Conservation (phyloP, 129 eudicot genomes). For the Tanacetum coccineum region DNA sequence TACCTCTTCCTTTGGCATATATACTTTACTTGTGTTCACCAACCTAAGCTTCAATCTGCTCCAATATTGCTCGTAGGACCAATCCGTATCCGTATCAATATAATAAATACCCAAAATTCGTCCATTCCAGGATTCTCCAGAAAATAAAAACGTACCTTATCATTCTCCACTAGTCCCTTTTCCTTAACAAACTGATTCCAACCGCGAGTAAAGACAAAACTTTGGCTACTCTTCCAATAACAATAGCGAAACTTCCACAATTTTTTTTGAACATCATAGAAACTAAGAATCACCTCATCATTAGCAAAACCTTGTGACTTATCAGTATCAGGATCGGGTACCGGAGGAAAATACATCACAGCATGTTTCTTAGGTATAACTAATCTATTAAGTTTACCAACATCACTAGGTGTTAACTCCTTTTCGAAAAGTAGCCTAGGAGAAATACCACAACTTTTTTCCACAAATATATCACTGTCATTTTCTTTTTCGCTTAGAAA, state of each 20-base stretch:
- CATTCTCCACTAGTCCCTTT: constrained; percentile 49
- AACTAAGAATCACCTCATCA: constrained; percentile 45
- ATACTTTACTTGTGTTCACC: too few relatives aligned
- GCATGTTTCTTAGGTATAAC: constrained; percentile 83
- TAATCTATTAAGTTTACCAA: constrained; percentile 66
- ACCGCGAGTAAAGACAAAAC: constrained; percentile 79
- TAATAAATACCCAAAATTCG: constrained; percentile 22
- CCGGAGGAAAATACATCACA: constrained; percentile 41
- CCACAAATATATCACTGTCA: constrained; percentile 8
- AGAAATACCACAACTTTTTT: constrained; percentile 24
- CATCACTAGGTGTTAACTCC: constrained; percentile 88
- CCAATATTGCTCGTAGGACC: not conserved
- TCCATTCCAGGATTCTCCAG: constrained; percentile 26
- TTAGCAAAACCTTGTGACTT: constrained; percentile 10
- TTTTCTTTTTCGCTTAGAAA: constrained; percentile 23
- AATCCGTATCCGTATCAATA: constrained; percentile 51
- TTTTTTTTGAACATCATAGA: constrained; percentile 49
- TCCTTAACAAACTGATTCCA: constrained; percentile 86
- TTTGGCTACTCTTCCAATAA: constrained; percentile 86
- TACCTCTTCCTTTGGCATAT: too few relatives aligned
- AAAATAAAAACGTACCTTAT: constrained; percentile 51
- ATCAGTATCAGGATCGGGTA: constrained; percentile 14
- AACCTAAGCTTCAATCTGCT: too few relatives aligned
- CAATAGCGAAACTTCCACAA: constrained; percentile 69
- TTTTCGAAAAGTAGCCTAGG: constrained; percentile 54